A percentile compares a stretch with the other conserved stretches of the same genome.
phyloP scores from a whole-genome alignment of 176 grass and related monocot genomes.

The Pontederia crassipes region DNA sequence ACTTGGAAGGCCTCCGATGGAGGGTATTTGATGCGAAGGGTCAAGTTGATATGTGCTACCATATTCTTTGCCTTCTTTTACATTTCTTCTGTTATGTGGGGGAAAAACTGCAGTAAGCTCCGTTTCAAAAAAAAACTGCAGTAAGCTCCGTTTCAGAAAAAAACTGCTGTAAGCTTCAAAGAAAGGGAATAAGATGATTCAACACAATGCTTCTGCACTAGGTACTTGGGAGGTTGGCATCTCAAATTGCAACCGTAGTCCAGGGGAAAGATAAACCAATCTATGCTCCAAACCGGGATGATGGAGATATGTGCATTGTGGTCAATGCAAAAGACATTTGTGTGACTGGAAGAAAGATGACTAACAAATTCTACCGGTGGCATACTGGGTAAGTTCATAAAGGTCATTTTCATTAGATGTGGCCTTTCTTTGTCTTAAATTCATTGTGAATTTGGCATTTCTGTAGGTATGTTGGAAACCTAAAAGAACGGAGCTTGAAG shows the following conservation, averaged over 20 bases:
- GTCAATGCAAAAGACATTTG: slow-evolving; percentile 88
- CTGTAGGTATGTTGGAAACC: slow-evolving; percentile 68
- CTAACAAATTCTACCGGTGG: slow-evolving; percentile 86
- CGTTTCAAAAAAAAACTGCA: no score
- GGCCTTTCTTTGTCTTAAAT: neutral
- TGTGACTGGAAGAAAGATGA: slow-evolving; percentile 89
- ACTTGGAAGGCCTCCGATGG: slow-evolving; percentile 82
- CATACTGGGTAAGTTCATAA: slow-evolving; percentile 69
- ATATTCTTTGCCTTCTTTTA: neutral
- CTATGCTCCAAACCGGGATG: slow-evolving; percentile 69
- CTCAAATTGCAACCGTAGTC: slow-evolving; percentile 70
- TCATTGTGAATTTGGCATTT: neutral
- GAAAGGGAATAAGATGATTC: neutral
- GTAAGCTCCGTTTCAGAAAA: slow-evolving; percentile 7
- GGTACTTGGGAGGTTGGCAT: slow-evolving; percentile 87
- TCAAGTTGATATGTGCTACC: slow-evolving; percentile 34
- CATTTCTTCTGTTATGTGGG: no score
- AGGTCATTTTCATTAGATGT: neutral
- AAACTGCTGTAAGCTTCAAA: neutral
- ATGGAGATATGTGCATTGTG: slow-evolving; percentile 92
- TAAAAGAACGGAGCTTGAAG: slow-evolving; percentile 87
- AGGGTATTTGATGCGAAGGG: slow-evolving; percentile 96
- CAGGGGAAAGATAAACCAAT: slow-evolving; percentile 98
- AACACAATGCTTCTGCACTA: slow-evolving; percentile 18
- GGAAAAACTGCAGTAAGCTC: neutral